phyloP scores from a whole-genome alignment of 1,284 basidiomycete species.

The Serendipita sp. region DNA sequence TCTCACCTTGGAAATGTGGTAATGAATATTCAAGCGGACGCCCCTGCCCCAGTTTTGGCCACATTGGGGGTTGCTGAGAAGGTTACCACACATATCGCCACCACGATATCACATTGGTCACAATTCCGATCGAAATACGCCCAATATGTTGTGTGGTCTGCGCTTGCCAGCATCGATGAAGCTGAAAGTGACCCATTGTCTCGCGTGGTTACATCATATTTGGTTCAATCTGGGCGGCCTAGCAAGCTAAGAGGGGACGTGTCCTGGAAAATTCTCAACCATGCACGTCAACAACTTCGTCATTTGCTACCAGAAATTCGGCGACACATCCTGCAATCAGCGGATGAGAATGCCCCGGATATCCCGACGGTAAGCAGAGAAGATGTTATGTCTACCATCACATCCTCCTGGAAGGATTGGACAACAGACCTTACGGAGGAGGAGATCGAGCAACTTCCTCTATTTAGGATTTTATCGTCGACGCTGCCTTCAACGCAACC shows the following conservation, averaged over 20 bases:
- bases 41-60: slow-evolving; percentile 13
- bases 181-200: slow-evolving; percentile 45
- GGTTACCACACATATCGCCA: slow-evolving; percentile 5
- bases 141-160: slow-evolving; percentile 14
- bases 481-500: neutral
- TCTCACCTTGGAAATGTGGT: slow-evolving; percentile 7
- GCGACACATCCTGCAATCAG: neutral
- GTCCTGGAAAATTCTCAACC: slow-evolving; percentile 55
- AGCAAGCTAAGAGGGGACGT: slow-evolving; percentile 47
- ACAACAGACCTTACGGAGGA: slow-evolving; percentile 9
- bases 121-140: slow-evolving; percentile 5
- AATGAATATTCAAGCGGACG: slow-evolving; percentile 5
- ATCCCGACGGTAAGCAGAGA: slow-evolving; percentile 4
- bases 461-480: neutral
- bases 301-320: slow-evolving; percentile 12
- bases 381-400: slow-evolving; percentile 6
- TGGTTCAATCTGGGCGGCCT: slow-evolving; percentile 58
- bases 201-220: slow-evolving; percentile 62
- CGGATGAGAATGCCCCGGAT: slow-evolving; percentile 8
- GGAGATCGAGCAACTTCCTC: slow-evolving; percentile 11
- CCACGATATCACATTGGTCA: slow-evolving; percentile 1
- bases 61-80: slow-evolving; percentile 10
- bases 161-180: slow-evolving; percentile 9
- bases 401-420: slow-evolving; percentile 12
- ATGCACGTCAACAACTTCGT: slow-evolving; percentile 46